A percentile compares a stretch with the other conserved stretches of the same genome.
These are phyloP conservation scores for Pachysandra terminalis DNA, from an alignment of 164 flowering plant species.

Conservation along the genomic window DNA sequence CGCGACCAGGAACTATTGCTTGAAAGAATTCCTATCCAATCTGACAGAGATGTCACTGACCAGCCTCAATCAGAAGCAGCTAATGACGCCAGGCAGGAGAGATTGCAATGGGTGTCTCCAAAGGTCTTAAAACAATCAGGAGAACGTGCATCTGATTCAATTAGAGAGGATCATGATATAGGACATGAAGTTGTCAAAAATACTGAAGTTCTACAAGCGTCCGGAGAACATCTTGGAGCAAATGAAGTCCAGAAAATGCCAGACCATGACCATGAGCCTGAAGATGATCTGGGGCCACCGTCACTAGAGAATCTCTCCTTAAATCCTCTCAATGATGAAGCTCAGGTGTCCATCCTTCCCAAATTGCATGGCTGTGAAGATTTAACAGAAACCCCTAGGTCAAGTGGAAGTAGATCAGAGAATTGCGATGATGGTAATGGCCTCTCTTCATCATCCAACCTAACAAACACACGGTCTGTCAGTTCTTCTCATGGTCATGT, in stretches of 20 bases:
- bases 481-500: conserved; percentile 15
- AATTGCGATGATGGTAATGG: conserved; percentile 2
- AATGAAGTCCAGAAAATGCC: conserved; percentile 17
- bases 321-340: conserved; percentile 24
- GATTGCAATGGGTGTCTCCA: conserved; percentile 16
- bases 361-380: conserved; percentile 20
- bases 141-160: conserved; percentile 14
- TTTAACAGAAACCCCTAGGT: conserved; percentile 13
- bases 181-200: conserved; percentile 15
- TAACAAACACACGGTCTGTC: conserved; percentile 8
- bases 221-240: conserved; percentile 12
- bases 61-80: conserved; percentile 18
- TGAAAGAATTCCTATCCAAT: conserved; percentile 21
- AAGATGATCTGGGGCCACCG: conserved; percentile 26
- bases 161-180: conserved; percentile 15
- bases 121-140: conserved; percentile 16
- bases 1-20: conserved; percentile 16
- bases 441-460: conserved; percentile 7
- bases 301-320: conserved; percentile 38
- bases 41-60: conserved; percentile 14
- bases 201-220: conserved; percentile 14
- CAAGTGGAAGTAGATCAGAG: conserved; percentile 18
- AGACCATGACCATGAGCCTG: conserved; percentile 23
- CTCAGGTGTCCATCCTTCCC: conserved; percentile 14
- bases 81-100: conserved; percentile 16